Evolutionary conservation across 2,329 filamentous ascomycete species (phyloP), one percentile per base, ranked within the genome.

Genomic region (Pseudonectria buxi): DNA sequence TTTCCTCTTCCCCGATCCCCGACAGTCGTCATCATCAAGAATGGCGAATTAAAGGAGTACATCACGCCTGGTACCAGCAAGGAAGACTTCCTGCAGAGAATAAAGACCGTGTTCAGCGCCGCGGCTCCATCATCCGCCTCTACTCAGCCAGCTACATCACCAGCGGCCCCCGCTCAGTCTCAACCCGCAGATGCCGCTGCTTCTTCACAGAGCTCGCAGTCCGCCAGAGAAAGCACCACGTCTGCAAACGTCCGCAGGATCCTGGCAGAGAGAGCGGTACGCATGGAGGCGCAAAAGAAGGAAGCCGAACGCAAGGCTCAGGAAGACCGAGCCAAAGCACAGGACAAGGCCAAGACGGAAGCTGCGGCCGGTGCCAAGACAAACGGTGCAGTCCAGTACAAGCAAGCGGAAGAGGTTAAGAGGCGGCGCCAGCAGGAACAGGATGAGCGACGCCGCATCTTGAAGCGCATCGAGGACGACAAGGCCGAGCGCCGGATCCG

Each of bases 1-100:
- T 94, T 86, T 51, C 85, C 86, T 0, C 67, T 95, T n/a, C 74
- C 77, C 1, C 78, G 78, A 46, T 78, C 78, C n/a, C 89, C 90
- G 0, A 83, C 83, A 2, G 63, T 95, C 7, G 73, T 95, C 12
- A 68, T 94, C 14, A 89, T 95, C 49, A 78, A 81, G 54, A 83
- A 87, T 59, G 86, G 83, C 7, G 75, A 84, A 43, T 65, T 94
- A 11, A 80, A 83, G 52, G 82, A 90, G 57, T 88, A 89, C 56
- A 71, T 94, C 9, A 69, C 78, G 26, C 65, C 76, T 1, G 82
- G 80, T 7, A 71, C 75, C 7, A 62, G 67, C 11, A 81, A 76
- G 53, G 73, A 82, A 12, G 79, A 86, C 7, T 87, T 92, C 38
- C 57, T 78, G 31, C 67, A 65, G 11, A 57, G 63, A 12, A 35